A percentile compares a stretch with the other conserved stretches of the same genome.
Conservation (phyloP, 1,284 basidiomycete species). For the Ustilago xerochloae region DNA sequence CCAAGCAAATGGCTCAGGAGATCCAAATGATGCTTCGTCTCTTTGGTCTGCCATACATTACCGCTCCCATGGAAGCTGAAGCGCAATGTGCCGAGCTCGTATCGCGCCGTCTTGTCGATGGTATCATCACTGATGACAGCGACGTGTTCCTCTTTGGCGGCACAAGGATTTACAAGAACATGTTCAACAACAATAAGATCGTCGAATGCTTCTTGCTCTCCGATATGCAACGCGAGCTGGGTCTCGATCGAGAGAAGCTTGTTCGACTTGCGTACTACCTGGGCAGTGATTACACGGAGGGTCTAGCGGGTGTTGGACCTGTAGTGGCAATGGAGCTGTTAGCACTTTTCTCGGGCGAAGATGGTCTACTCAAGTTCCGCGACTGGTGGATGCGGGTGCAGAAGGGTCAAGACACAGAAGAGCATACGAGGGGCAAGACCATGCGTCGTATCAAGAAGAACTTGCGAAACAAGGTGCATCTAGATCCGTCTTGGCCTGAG, state of each 20-base stretch:
- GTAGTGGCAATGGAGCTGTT: slow-evolving; percentile 89
- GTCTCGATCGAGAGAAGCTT: slow-evolving; percentile 85
- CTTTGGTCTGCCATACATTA: slow-evolving; percentile 97
- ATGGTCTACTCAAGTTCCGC: slow-evolving; percentile 85
- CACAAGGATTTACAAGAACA: slow-evolving; percentile 92
- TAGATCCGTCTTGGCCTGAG: slow-evolving; percentile 88
- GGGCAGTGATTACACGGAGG: slow-evolving; percentile 97
- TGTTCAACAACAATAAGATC: slow-evolving; percentile 99
- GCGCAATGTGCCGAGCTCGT: slow-evolving; percentile 96
- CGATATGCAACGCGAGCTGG: slow-evolving; percentile 88
- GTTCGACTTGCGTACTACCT: slow-evolving; percentile 90
- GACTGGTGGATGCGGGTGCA: slow-evolving; percentile 98
- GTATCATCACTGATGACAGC: slow-evolving; percentile 98
- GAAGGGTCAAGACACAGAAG: slow-evolving; percentile 79
- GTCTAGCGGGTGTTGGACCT: slow-evolving; percentile 91
- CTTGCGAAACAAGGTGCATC: slow-evolving; percentile 74
- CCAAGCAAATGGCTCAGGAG: slow-evolving; percentile 91
- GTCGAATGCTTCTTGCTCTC: slow-evolving; percentile 91
- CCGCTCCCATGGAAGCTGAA: slow-evolving; percentile 97
- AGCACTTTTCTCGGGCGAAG: slow-evolving; percentile 69
- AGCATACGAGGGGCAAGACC: slow-evolving; percentile 73
- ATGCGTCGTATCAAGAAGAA: slow-evolving; percentile 64
- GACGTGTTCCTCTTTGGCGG: slow-evolving; percentile 99
- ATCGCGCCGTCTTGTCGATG: slow-evolving; percentile 86
- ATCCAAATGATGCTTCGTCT: slow-evolving; percentile 86